phyloP scores from a whole-genome alignment of 2,329 filamentous ascomycete species.

The Penicillium sp. region DNA sequence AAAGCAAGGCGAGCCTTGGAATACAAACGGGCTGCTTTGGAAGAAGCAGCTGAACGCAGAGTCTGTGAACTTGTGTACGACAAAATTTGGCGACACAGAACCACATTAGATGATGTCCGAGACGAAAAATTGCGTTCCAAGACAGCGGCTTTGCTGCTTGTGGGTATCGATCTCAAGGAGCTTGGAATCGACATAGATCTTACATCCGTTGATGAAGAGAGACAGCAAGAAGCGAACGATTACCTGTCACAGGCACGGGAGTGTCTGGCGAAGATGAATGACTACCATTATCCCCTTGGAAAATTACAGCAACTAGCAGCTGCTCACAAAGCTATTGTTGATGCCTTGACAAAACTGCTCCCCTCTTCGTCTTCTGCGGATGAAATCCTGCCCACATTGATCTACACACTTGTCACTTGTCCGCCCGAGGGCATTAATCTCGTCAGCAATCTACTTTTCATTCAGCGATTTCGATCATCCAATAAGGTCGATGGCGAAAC shows the following conservation, averaged over 20 bases:
- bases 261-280: conserved; percentile 73
- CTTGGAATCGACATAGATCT: conserved; percentile 68
- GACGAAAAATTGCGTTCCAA: conserved; percentile 93
- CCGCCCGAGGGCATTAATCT: conserved; percentile 79
- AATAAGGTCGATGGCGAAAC: conserved; percentile 86
- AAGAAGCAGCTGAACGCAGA: conserved; percentile 85
- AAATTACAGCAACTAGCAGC: conserved; percentile 85
- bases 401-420: conserved; percentile 89
- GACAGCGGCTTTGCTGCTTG: conserved; percentile 81
- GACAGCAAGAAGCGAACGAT: conserved; percentile 62
- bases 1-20: conserved; percentile 72
- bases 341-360: conserved; percentile 63
- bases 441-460: conserved; percentile 91
- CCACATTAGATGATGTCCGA: conserved; percentile 85
- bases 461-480: conserved; percentile 82
- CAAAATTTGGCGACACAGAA: conserved; percentile 84
- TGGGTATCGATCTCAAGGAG: conserved; percentile 83
- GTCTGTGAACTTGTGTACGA: conserved; percentile 80
- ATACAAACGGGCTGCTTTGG: conserved; percentile 66
- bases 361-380: conserved; percentile 82
- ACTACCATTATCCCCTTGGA: conserved; percentile 79
- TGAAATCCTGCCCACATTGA: conserved; percentile 93
- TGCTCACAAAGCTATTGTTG: conserved; percentile 90
- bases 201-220: conserved; percentile 49
- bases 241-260: conserved; percentile 66